phyloP scores from a whole-genome alignment of 1,284 basidiomycete species.

The Tranzscheliella williamsii region DNA sequence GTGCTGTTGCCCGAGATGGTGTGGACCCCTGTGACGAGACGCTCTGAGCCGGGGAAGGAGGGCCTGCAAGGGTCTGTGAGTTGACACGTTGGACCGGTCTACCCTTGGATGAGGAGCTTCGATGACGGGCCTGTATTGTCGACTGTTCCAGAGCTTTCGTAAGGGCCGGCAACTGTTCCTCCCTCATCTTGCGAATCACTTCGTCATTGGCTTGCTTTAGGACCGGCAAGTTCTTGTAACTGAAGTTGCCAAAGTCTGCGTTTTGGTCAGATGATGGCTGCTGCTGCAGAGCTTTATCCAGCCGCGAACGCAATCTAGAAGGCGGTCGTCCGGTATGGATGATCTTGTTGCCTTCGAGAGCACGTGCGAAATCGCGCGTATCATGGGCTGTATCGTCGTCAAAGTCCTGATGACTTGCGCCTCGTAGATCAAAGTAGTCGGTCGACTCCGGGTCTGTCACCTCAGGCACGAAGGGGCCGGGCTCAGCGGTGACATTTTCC shows the following conservation, averaged over 20 bases:
- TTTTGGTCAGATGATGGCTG: slow-evolving; percentile 18
- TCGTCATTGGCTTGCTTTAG: slow-evolving; percentile 99
- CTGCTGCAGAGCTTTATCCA: slow-evolving; percentile 23
- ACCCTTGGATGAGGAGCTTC: slow-evolving; percentile 48
- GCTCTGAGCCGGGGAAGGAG: slow-evolving; percentile 80
- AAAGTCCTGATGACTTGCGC: slow-evolving; percentile 84
- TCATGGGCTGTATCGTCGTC: slow-evolving; percentile 70
- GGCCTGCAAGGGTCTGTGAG: slow-evolving; percentile 32
- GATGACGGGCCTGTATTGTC: slow-evolving; percentile 43
- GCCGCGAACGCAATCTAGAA: slow-evolving; percentile 23
- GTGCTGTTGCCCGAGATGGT: slow-evolving; percentile 73
- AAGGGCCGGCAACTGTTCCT: slow-evolving; percentile 60
- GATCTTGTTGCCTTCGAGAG: slow-evolving; percentile 43
- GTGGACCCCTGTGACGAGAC: slow-evolving; percentile 90
- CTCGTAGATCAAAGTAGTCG: slow-evolving; percentile 97
- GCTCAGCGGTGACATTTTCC: slow-evolving; percentile 82
- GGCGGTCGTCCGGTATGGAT: slow-evolving; percentile 62
- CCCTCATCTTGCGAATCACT: slow-evolving; percentile 82
- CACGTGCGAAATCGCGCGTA: slow-evolving; percentile 41
- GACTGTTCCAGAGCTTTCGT: slow-evolving; percentile 43
- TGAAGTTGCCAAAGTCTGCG: slow-evolving; percentile 96
- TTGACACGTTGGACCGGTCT: slow-evolving; percentile 39
- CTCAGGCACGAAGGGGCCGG: slow-evolving; percentile 94
- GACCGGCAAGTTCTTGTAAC: slow-evolving; percentile 94
- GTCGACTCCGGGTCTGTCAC: slow-evolving; percentile 95